phyloP scores from a whole-genome alignment of 805 yeast species.

The Hagleromyces aurorensis region DNA sequence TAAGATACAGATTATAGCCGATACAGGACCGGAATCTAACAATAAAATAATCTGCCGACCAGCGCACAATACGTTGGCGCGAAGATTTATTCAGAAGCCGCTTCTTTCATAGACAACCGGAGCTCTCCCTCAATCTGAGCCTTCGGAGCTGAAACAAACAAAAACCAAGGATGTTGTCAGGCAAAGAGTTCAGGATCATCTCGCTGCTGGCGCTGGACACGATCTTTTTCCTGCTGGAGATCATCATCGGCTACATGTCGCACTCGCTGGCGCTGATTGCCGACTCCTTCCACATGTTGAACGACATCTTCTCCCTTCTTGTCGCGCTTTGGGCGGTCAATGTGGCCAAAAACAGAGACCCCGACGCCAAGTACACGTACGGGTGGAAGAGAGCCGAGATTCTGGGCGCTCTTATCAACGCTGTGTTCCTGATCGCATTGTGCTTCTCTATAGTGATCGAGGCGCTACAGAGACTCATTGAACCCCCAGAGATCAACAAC shows the following conservation, averaged over 20 bases:
- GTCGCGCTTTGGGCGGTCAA: conserved; percentile 96
- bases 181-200: conserved; percentile 65
- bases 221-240: conserved; percentile 75
- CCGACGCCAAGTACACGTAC: conserved; percentile 85
- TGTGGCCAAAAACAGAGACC: conserved; percentile 72
- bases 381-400: conserved; percentile 99
- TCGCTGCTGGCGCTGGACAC: conserved; percentile 71
- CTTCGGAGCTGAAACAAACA: neutral
- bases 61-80: no score
- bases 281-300: conserved; percentile 95
- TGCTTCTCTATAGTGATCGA: conserved; percentile 89
- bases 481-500: conserved; percentile 69
- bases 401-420: conserved; percentile 88
- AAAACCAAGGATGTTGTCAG: conserved; percentile 13
- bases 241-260: conserved; percentile 80
- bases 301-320: conserved; percentile 81
- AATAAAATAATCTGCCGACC: no score
- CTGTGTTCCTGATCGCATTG: conserved; percentile 84
- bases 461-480: conserved; percentile 81
- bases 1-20: no score
- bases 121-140: no score
- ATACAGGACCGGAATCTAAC: no score
- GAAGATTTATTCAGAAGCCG: no score
- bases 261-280: conserved; percentile 93
- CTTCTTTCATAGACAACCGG: no score